Conservation (phyloP, 768 basidiomycete species). For the Leccinum barrowsii region DNA sequence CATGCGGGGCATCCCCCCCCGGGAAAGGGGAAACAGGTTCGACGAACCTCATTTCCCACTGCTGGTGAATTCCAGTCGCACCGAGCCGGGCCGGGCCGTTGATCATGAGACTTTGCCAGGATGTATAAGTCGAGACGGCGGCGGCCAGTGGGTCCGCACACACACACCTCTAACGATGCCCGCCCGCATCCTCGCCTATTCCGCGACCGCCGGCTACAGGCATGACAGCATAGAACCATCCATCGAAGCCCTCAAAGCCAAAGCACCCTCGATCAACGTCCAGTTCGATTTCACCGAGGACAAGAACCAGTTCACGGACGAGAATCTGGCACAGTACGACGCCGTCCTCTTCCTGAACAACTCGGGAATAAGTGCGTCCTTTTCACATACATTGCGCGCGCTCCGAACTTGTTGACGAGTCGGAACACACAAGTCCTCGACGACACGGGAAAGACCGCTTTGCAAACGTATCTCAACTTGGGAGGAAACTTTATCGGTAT, state of each 20-base stretch:
- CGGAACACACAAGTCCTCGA: conserved; percentile 45
- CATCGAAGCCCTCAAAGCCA: conserved; percentile 49
- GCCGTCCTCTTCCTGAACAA: conserved; percentile 66
- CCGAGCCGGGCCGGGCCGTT: not conserved
- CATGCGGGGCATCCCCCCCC: not conserved
- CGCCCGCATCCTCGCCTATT: conserved; percentile 53
- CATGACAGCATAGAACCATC: conserved; percentile 78
- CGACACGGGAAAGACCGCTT: conserved; percentile 51
- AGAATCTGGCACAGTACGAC: conserved; percentile 54
- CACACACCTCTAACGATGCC: conserved; percentile 16
- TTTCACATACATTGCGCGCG: not conserved
- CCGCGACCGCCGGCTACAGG: conserved; percentile 57
- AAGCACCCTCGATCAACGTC: conserved; percentile 44
- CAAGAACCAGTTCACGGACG: conserved; percentile 49
- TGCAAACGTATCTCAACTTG: conserved; percentile 59
- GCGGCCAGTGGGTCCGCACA: not conserved
- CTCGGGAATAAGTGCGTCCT: conserved; percentile 57
- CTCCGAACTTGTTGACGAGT: not conserved
- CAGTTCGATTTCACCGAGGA: conserved; percentile 68
- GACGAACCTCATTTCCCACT: not conserved
- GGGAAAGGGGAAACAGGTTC: not conserved
- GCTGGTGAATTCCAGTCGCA: conserved; percentile 17
- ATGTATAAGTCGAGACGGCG: not conserved
- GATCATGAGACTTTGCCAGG: not conserved
- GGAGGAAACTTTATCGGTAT: conserved; percentile 73